Base-by-base conservation (phyloP, 1,139 yeast genomes). In the Debaryomyces robertsiae region DNA sequence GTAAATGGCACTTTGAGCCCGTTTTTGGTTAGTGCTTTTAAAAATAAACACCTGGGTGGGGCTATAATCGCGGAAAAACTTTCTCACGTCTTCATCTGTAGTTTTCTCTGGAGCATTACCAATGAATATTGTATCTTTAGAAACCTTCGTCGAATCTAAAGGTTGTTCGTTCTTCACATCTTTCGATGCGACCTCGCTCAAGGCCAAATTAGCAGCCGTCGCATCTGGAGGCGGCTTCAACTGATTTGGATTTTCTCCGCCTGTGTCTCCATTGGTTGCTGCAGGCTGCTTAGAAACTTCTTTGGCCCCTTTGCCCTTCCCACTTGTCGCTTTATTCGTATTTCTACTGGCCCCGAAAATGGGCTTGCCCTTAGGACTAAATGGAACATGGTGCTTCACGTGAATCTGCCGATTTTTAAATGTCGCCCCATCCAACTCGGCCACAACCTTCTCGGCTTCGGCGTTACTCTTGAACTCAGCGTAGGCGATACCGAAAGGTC, bases 401-500 rank as follows among this genome's bases (percentile, higher is more conserved):
- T 54, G 53, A 25, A 76, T 46, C 7, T 55, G 54, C 32, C 81
- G 65, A 13, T 66, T 68, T 42, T 68, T 63, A 54, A 67, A 74
- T 29, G 43, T 57, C 28, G 53, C 54, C 6, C 78, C 77, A 49
- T 75, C 62, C 41, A 77, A 58, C 15, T 62, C 61, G 6, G 58
- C 56, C 30, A 73, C 65, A 3, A 73, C 87, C 18, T 60, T 59
- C 27, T 65, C 66, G 2, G 84, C 84, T 43, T 66, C 74, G 22
- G 75, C 82, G 13, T 61, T 57, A 28, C 68, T 56, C n/a, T 59
- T 65, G 49, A 84, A 79, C 41, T 79, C 86, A 19, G 77, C 86
- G 58, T 81, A 84, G 0, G 85, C 90, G 46, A 78, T 73, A 1
- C 90, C 89, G 43, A 80, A 63, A 2, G 84, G 77, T 47, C 65